Evolutionary conservation across 805 yeast genomes (phyloP).

Genomic region (Nakazawaea molendinolei): DNA sequence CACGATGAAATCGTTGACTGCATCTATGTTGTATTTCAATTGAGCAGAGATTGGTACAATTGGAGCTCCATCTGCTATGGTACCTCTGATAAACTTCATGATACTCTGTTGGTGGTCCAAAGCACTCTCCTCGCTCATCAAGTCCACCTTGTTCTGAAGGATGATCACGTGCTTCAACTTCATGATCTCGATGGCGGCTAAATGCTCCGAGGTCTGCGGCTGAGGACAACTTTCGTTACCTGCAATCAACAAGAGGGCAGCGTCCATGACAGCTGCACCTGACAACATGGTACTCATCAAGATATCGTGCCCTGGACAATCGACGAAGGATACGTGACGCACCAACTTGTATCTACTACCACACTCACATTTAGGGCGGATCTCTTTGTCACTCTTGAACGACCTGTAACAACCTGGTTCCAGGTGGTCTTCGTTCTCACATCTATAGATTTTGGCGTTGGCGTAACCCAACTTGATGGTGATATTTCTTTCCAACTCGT

Average conservation of each 20-base stretch:
- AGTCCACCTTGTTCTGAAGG: conserved; percentile 95
- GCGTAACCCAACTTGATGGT: conserved; percentile 98
- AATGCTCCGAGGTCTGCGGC: conserved; percentile 98
- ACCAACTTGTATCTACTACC: conserved; percentile 82
- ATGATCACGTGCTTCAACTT: conserved; percentile 94
- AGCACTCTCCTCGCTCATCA: conserved; percentile 96
- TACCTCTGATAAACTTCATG: conserved; percentile 89
- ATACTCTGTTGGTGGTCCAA: conserved; percentile 92
- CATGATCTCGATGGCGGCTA: conserved; percentile 99
- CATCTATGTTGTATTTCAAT: conserved; percentile 96
- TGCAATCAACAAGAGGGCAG: conserved; percentile 91
- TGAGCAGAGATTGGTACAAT: conserved; percentile 98
- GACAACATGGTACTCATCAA: conserved; percentile 99
- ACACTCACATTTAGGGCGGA: conserved; percentile 88
- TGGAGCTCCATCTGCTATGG: conserved; percentile 99
- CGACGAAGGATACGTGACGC: conserved; percentile 98
- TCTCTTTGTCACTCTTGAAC: conserved; percentile 91
- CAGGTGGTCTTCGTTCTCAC: conserved; percentile 79
- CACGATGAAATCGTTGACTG: conserved; percentile 94
- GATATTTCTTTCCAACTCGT: conserved; percentile 97
- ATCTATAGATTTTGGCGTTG: conserved; percentile 94
- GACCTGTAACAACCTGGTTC: conserved; percentile 95
- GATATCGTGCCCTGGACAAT: conserved; percentile 99
- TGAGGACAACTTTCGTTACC: conserved; percentile 99
- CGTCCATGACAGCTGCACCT: conserved; percentile 99